A percentile compares a stretch with the other conserved stretches of the same genome.
Conservation (phyloP, 139 green algal species). For the Chlorella sp. region DNA sequence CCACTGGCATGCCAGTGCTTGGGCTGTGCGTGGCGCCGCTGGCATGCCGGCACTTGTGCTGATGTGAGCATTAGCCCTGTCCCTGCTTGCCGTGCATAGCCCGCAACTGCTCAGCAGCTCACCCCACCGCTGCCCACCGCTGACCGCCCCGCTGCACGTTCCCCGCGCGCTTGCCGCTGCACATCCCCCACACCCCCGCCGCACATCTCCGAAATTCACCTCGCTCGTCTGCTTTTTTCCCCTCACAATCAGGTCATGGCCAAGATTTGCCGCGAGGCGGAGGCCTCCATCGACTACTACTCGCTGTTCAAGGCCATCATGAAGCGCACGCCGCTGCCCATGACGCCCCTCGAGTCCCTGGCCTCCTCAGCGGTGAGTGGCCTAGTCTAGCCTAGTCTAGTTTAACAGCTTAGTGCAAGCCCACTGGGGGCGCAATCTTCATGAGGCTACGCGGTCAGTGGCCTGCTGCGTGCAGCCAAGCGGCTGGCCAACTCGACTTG, state of each 20-base stretch:
- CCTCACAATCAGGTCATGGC: constrained; percentile 93
- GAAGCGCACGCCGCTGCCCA: constrained; percentile 88
- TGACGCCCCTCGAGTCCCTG: constrained; percentile 94
- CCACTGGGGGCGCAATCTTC: too few relatives aligned
- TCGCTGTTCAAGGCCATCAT: constrained; percentile 93
- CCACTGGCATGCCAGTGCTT: background rate
- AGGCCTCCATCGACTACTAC: constrained; percentile 94
- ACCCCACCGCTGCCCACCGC: background rate
- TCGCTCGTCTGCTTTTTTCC: too few relatives aligned
- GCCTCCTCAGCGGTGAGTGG: constrained; percentile 93
- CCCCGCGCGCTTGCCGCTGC: too few relatives aligned
- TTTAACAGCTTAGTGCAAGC: too few relatives aligned
- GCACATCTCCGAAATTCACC: too few relatives aligned
- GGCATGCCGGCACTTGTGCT: background rate
- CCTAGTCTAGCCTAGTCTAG: too few relatives aligned
- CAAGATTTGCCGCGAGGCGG: constrained; percentile 93
- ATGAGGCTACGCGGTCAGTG: too few relatives aligned
- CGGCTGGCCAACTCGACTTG: too few relatives aligned
- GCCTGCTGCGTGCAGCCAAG: too few relatives aligned
- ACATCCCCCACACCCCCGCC: background rate
- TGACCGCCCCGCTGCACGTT: too few relatives aligned
- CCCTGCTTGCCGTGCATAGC: too few relatives aligned
- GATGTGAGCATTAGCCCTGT: background rate
- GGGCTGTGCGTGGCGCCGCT: background rate
- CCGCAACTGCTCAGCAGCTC: too few relatives aligned